Evolutionary conservation across 2,329 filamentous ascomycete genomes (phyloP), one percentile per base, ranked within the genome.

Genomic region (Ciborinia camelliae): DNA sequence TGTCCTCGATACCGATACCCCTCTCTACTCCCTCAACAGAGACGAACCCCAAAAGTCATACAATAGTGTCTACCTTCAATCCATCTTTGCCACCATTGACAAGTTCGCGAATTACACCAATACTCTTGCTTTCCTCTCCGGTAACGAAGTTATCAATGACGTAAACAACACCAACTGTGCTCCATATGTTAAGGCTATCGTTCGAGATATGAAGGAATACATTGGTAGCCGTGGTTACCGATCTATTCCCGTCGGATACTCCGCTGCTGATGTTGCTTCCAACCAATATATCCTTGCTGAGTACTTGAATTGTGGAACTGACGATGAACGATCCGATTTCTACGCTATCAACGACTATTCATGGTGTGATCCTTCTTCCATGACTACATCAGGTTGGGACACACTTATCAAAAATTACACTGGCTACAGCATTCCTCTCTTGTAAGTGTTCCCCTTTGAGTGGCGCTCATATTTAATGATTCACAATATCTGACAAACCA

Each of bases 301-400:
- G 60, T 91, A 89, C 80, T 86, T 91, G 84, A 90, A 90, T 81
- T 91, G 88, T 73, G 88, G 88, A 70, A 79, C 82, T 58, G 84
- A 87, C 65, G 82, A 87, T 68, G 83, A 86, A 77, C 84, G 88
- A 68, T 84, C 81, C 70, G 88, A 90, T 75, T 88, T 88, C 79
- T 87, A 85, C 73, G 83, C 82, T 51, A 86, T 87, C 71, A 88
- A 88, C 76, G 85, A 87, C 75, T 88, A 88, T 77, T 86, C 84
- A 3, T 88, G 84, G 85, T 88, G 85, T 72, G 83, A 85, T 72
- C 82, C 82, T 32, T 85, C 84, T 32, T 81, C 79, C 20, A 87
- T 84, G 80, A 78, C 74, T 7, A 79, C 73, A 37, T 87, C 87
- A 54, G 87, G 87, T 63, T 91, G 87, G 87, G 81, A 87, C 75